phyloP scores from a whole-genome alignment of 2,329 filamentous ascomycete species.

The Leptographium flavum region DNA sequence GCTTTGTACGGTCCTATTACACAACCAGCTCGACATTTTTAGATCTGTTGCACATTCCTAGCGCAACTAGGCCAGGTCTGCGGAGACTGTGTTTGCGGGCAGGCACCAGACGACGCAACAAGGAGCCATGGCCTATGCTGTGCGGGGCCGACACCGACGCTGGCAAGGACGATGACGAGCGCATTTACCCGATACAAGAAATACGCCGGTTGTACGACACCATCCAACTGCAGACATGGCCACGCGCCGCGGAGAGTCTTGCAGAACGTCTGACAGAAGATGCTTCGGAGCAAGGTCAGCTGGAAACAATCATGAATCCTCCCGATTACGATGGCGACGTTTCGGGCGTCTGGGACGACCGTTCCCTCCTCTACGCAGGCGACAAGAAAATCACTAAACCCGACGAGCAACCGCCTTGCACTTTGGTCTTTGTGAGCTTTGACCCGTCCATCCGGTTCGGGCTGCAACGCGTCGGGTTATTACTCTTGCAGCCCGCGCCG shows the following conservation, averaged over 20 bases:
- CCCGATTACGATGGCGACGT: slow-evolving; percentile 20
- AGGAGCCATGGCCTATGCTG: slow-evolving; percentile 1
- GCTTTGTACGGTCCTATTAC: slow-evolving; percentile 41
- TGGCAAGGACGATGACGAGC: too few species aligned
- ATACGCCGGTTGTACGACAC: slow-evolving; percentile 14
- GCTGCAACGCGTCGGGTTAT: neutral
- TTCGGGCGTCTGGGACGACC: slow-evolving; percentile 30
- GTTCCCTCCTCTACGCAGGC: slow-evolving; percentile 29
- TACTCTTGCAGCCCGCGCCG: too few species aligned
- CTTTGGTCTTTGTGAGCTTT: slow-evolving; percentile 28
- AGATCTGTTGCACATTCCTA: slow-evolving; percentile 41
- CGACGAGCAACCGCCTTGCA: slow-evolving; percentile 1
- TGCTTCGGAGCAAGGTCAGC: too few species aligned
- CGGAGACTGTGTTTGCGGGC: slow-evolving; percentile 28
- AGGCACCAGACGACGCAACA: slow-evolving; percentile 26
- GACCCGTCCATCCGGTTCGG: slow-evolving; percentile 23
- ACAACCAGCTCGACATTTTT: slow-evolving; percentile 37
- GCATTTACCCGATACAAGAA: slow-evolving; percentile 10
- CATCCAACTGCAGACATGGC: slow-evolving; percentile 20
- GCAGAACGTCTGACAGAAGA: too few species aligned
- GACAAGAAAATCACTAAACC: slow-evolving; percentile 13
- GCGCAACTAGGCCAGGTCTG: slow-evolving; percentile 15
- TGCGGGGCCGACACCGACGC: too few species aligned
- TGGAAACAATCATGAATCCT: slow-evolving; percentile 29
- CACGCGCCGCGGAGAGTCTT: slow-evolving; percentile 16